Conservation (phyloP, 345 rosid species). For the Hirschfeldia incana region DNA sequence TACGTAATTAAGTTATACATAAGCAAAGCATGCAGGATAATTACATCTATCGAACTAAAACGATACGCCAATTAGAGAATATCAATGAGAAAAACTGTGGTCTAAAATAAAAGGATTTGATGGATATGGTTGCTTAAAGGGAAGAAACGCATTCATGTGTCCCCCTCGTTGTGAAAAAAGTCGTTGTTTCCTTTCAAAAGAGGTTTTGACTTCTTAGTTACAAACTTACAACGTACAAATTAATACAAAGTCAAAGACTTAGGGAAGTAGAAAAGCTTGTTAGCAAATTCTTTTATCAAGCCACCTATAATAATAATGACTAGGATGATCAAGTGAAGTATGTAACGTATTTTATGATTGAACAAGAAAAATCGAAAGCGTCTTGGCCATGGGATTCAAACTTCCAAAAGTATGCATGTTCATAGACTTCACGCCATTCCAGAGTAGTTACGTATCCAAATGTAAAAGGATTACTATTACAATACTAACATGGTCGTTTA, state of each 20-base stretch:
- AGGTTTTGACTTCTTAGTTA: conserved; percentile 1
- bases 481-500: conserved; percentile 1
- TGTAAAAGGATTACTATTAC: conserved; percentile 17
- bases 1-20: not conserved
- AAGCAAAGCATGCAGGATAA: not conserved
- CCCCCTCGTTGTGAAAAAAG: conserved; percentile 7
- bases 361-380: not conserved
- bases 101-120: not conserved
- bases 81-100: not conserved
- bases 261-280: conserved; percentile 13
- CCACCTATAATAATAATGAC: conserved; percentile 10
- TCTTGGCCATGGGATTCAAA: not conserved
- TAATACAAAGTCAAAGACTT: conserved; percentile 23
- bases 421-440: conserved; percentile 13
- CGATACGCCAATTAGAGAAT: not conserved
- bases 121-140: conserved; percentile 28
- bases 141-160: conserved; percentile 30
- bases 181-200: conserved; percentile 6
- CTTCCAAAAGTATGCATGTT: conserved; percentile 12
- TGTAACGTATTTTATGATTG: not conserved
- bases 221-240: not conserved
- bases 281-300: not conserved
- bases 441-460: conserved; percentile 29
- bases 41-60: not conserved
- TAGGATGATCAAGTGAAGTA: conserved; percentile 12